phyloP scores from a whole-genome alignment of 441 rosid genomes.

The Croton setiger region DNA sequence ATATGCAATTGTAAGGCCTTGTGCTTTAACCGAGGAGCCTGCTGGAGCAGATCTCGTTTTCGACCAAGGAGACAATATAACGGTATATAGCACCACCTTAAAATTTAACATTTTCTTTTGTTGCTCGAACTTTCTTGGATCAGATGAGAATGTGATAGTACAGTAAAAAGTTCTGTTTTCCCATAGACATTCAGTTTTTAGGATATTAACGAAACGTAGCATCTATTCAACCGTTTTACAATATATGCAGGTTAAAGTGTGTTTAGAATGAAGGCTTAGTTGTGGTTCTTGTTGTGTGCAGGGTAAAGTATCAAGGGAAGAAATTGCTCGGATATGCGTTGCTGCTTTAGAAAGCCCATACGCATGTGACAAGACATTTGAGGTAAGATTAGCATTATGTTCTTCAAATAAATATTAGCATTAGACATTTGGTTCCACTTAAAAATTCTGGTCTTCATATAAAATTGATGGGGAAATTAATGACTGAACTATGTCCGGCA shows the following conservation, averaged over 20 bases:
- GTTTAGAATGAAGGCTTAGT: too few relatives aligned
- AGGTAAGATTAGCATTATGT: conserved; percentile 34
- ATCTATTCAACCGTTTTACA: neutral
- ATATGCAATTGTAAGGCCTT: conserved; percentile 78
- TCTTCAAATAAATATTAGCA: too few relatives aligned
- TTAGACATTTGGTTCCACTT: neutral
- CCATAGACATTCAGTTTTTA: neutral
- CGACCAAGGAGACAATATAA: conserved; percentile 87
- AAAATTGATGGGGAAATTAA: neutral
- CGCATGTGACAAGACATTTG: conserved; percentile 81
- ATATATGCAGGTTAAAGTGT: conserved; percentile 59
- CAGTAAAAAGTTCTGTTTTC: neutral
- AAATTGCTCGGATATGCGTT: conserved; percentile 74
- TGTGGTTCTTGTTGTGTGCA: conserved; percentile 8
- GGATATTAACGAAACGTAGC: neutral
- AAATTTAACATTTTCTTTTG: conserved; percentile 1
- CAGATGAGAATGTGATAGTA: neutral
- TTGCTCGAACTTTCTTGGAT: neutral
- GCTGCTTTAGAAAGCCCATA: conserved; percentile 74
- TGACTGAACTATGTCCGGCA: neutral
- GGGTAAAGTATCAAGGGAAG: conserved; percentile 95
- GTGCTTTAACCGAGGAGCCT: conserved; percentile 93
- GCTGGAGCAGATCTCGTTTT: conserved; percentile 90
- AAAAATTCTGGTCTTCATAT: neutral
- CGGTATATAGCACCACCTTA: conserved; percentile 31